Conservation (phyloP, 148 eudicot genomes). For the Vaccinium vitisidaea region DNA sequence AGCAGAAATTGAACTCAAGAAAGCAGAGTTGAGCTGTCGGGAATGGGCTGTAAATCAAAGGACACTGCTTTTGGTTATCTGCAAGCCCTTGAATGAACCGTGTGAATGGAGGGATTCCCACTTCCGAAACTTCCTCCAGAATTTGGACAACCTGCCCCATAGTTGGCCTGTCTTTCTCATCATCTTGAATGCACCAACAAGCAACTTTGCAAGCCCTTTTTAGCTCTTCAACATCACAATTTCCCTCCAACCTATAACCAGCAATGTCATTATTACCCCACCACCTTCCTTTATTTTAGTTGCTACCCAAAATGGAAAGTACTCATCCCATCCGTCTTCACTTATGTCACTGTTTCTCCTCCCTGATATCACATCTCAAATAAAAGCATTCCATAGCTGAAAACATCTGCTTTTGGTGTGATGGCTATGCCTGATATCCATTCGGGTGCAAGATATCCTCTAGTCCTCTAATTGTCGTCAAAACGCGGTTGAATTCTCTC, state of each 20-base stretch:
- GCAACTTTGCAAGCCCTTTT: background rate
- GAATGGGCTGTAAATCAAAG: background rate
- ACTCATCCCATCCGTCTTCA: background rate
- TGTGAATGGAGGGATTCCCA: background rate
- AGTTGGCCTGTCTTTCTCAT: background rate
- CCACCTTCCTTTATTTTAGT: background rate
- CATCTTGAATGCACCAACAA: constrained; percentile 4
- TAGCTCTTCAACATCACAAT: background rate
- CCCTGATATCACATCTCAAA: background rate
- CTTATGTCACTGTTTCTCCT: background rate
- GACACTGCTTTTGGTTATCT: background rate
- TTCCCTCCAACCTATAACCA: background rate
- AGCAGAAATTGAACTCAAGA: background rate
- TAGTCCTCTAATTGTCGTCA: background rate
- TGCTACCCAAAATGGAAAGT: background rate
- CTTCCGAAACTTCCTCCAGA: background rate
- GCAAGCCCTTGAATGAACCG: background rate
- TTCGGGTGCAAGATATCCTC: background rate
- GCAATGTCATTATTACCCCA: background rate
- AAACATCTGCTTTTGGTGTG: background rate
- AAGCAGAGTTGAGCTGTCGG: background rate
- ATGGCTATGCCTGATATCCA: background rate
- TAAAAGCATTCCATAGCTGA: background rate
- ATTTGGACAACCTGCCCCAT: background rate
- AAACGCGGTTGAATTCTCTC: background rate